Conservation (phyloP, 805 yeast species). For the Candida tibetensis region DNA sequence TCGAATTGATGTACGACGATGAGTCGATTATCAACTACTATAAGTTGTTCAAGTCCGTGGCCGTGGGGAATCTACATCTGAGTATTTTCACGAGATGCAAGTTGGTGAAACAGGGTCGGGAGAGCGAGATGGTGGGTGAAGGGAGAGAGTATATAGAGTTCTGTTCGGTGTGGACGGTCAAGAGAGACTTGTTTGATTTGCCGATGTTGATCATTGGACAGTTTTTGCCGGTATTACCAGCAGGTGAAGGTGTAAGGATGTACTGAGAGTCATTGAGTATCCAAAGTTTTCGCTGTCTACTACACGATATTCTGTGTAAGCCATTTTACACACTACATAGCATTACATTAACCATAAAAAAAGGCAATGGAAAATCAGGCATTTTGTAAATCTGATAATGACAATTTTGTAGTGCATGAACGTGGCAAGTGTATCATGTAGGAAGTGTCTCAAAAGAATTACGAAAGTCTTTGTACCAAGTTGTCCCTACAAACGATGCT, state of each 20-base stretch:
- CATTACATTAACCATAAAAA: not conserved
- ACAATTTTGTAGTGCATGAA: no score
- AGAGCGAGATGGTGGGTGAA: slow-evolving; percentile 15
- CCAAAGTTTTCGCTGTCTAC: not conserved
- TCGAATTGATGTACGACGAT: slow-evolving; percentile 77
- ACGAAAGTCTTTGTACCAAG: no score
- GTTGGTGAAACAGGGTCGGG: slow-evolving; percentile 30
- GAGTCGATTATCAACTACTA: slow-evolving; percentile 70
- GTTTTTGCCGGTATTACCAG: slow-evolving; percentile 60
- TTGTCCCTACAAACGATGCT: no score
- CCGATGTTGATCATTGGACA: slow-evolving; percentile 85
- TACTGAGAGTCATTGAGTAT: slow-evolving; percentile 16
- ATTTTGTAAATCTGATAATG: not conserved
- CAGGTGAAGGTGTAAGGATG: slow-evolving; percentile 31
- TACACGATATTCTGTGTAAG: not conserved
- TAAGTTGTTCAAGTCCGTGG: slow-evolving; percentile 64
- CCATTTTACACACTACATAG: not conserved
- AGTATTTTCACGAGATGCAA: slow-evolving; percentile 52
- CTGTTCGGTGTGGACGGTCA: slow-evolving; percentile 82
- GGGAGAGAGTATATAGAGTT: slow-evolving; percentile 47
- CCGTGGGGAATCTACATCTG: slow-evolving; percentile 63
- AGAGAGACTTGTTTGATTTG: slow-evolving; percentile 77
- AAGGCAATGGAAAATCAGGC: slow-evolving; percentile 4
- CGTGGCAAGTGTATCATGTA: no score
- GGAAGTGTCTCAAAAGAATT: no score